phyloP scores from a whole-genome alignment of 257 asterid species.

The Jasminum sambac region DNA sequence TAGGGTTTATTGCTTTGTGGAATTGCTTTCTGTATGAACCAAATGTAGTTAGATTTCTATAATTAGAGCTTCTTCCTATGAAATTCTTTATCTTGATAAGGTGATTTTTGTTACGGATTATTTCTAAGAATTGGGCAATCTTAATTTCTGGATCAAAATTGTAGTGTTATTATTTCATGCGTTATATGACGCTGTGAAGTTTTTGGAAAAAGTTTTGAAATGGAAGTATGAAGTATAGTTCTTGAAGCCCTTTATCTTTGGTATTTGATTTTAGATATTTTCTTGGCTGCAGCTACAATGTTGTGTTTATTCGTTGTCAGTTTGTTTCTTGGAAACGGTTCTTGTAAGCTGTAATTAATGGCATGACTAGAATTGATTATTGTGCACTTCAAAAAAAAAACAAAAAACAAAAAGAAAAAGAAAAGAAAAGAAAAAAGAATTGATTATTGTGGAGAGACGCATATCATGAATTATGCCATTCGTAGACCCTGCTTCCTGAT shows the following conservation, averaged over 20 bases:
- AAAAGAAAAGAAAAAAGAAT: too few species aligned
- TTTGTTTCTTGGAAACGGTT: constrained; percentile 1
- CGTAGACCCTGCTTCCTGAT: neutral
- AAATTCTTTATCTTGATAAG: neutral
- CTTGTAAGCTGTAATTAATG: neutral
- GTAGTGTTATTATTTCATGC: neutral
- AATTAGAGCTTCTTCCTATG: neutral
- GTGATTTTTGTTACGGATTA: constrained; percentile 9
- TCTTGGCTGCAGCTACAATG: neutral
- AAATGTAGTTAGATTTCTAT: constrained; percentile 1
- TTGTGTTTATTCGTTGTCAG: neutral
- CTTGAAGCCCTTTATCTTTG: constrained; percentile 8
- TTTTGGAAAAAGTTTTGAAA: neutral
- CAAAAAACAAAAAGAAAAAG: too few species aligned
- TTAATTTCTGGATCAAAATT: constrained; percentile 5
- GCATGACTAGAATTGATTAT: neutral
- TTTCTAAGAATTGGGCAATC: neutral
- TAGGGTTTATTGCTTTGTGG: neutral
- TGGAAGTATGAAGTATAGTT: neutral
- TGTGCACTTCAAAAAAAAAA: too few species aligned
- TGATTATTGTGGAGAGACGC: neutral
- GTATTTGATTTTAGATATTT: neutral
- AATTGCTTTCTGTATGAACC: neutral
- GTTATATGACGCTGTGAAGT: neutral
- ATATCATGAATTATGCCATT: neutral